Base-by-base conservation (phyloP, 176 grass and related monocot species). In the Raddia guianensis region DNA sequence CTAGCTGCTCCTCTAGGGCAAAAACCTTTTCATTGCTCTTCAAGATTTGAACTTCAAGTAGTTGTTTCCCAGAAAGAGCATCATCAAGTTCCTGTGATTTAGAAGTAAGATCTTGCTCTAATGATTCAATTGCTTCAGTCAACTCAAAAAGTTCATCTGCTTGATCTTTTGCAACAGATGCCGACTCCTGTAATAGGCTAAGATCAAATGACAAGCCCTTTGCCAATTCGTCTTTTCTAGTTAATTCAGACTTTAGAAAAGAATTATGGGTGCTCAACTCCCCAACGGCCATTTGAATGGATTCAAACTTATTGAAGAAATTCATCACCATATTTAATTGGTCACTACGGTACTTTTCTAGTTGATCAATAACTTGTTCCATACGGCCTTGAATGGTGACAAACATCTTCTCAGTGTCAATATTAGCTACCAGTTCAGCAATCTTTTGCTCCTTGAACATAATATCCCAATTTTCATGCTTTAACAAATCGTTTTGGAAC, bases 141-240 rank as follows among this genome's bases (percentile, higher is more conserved):
- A 93, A 85, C 78, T 82, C 56, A 62, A 81, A 63, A 77, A 95
- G 59, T 76, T 93, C 75, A 63, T 85, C 81, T 72, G 86, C 83
- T 73, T 93, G 90, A 63, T 98, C 87, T 84, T 94, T 95, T 79
- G 86, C 83, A 75, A 90, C 57, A 75, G 86, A 89, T 68, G 95
- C 80, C 49, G 88, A 91, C 87, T 98, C 95, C 82, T 98, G 95
- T 75, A 98, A 70, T 63, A 98, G 84, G 62, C 90, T 91, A 68
- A 98, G 86, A 93, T 98, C 95, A 91, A 98, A 95, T 53, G 88
- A 90, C 43, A 94, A 77, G 32, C 92, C 95, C 72, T 89, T 92
- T 70, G 78, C 67, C 72, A 98, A 75, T 78, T 98, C 90, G 73
- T 95, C 92, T 86, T 90, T 91, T 75, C 90, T 86, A 9, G 73